Evolutionary conservation across 2,329 filamentous ascomycete genomes (phyloP), one percentile per base, ranked within the genome.

Genomic region (Myotisia sp.): DNA sequence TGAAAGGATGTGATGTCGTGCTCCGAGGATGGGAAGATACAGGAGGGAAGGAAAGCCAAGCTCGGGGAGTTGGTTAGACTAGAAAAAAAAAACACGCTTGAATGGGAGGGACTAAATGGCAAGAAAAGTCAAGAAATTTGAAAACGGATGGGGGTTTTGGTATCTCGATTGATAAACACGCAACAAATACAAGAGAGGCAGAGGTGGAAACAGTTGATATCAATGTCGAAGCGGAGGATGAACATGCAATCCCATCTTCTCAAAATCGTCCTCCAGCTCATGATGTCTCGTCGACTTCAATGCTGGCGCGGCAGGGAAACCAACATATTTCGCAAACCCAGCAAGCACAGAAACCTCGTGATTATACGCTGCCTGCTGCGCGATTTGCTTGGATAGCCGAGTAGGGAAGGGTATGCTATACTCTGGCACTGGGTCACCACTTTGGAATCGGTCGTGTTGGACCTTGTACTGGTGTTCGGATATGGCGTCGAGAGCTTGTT

Each of bases 401-500:
- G 77, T 73, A 5, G 84, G 81, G 51, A 92, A 92, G 35, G 79
- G 74, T 45, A 92, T 72, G 37, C 79, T 76, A 52, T 81, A 93
- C 46, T 90, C 82, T 26, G 81, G 76, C 43, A 86, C 74, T 40
- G 79, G 77, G 48, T 82, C 79, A 41, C 83, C 79, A 42, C 72
- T 69, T 13, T 77, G 79, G 48, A 86, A 76, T 38, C 90, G 75
- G 51, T 92, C 84, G 45, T 82, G 77, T 54, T 95, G 87, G 37
- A 95, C 82, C 46, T 87, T 79, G 57, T 92, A 93, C 70, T 87
- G 92, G 44, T 90, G 77, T 54, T 84, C 76, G 49, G 90, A 87
- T 38, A 93, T 74, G 38, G 77, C 68, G 42, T 86, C 79, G 19
- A 95, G 67, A 29, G 80, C 72, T 36, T 70, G 70, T 54, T 95